Base-by-base conservation (phyloP, 306 rosid species). In the Cercis canadensis region DNA sequence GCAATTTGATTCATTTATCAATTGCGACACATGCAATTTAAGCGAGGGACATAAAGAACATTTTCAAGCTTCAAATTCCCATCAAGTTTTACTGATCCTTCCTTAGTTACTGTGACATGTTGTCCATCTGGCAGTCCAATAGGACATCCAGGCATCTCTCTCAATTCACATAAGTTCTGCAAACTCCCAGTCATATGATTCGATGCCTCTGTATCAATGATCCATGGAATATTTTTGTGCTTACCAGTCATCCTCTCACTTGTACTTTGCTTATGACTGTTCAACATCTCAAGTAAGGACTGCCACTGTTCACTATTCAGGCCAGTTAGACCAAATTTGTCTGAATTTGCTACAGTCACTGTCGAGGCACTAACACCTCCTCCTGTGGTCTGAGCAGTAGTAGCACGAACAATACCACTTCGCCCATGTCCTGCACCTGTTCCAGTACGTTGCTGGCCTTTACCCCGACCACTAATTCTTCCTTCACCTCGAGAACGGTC, bases 301-400 rank as follows among this genome's bases (percentile, higher is more conserved):
- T 7, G 21, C 69, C 69, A 63, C 15, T 43, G 54, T 24, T 63
- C 69, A 63, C 17, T 63, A 4, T 24, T 63, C 8, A 63, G 47
- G 6, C 49, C 67, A 3, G 39, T 34, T 34, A 34, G 39, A 7
- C 39, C 39, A 34, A 3, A 34, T 34, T 34, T 34, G 4, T 34
- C 39, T 7, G 7, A 4, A 34, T 34, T n/a, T n/a, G n/a, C 39
- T 34, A 34, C 7, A 34, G 39, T 34, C 7, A 34, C 7, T 34
- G 39, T 34, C 7, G 39, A 34, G 7, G 39, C 50, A 44, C 39
- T 34, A 3, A 7, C 39, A 34, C 7, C 39, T 34, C 7, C 39
- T 44, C 50, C 15, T 10, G 50, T 10, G 50, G 11, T 5, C 15
- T 46, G 4, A 4, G 4, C 15, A 46, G 51, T 9, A 46, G 5